Base-by-base conservation (phyloP, 1,284 basidiomycete species). In the Ustilago xerochloae region DNA sequence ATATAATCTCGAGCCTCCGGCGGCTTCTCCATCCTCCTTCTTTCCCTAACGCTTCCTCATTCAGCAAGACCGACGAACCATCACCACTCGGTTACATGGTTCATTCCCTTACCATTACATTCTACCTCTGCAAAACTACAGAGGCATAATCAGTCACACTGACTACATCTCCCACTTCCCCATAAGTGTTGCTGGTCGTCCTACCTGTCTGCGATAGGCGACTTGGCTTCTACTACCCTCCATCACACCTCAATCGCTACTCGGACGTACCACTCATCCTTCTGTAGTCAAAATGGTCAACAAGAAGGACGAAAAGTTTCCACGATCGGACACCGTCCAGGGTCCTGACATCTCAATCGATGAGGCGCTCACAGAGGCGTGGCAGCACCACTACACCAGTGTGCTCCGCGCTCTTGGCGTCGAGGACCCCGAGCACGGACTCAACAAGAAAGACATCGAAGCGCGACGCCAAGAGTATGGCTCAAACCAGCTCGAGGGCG, bases 401-500 rank as follows among this genome's bases (percentile, higher is more conserved):
- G 72, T 75, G n/a, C 18, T 70, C 43, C 53, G 59, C 18, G 67
- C 67, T 20, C 63, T 75, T 26, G 72, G 72, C 47, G 55, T 75
- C 32, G 56, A 75, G 24, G 67, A 75, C 46, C n/a, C 67, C 10
- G 63, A 75, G 29, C 72, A 78, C 33, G 78, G 78, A 48, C 78
- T 80, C 35, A 65, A 70, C 48, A 65, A 73, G 41, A 53, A 60
- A 9, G 76, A 78, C 29, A 68, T 77, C 36, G 67, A 70, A 43
- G 26, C 63, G 16, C 72, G 76, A 35, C 60, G 62, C 4, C 59
- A 78, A 38, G 53, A 78, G 48, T 83, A 80, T 46, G 82, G 82
- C 13, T 47, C 65, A 12, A 84, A 84, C 65, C 64, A 78, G 62
- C 78, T 84, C 38, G 75, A 82, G 20, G 80, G 78, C 39, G 74